phyloP scores from a whole-genome alignment of 257 asterid genomes.

The Anisodus acutangulus region DNA sequence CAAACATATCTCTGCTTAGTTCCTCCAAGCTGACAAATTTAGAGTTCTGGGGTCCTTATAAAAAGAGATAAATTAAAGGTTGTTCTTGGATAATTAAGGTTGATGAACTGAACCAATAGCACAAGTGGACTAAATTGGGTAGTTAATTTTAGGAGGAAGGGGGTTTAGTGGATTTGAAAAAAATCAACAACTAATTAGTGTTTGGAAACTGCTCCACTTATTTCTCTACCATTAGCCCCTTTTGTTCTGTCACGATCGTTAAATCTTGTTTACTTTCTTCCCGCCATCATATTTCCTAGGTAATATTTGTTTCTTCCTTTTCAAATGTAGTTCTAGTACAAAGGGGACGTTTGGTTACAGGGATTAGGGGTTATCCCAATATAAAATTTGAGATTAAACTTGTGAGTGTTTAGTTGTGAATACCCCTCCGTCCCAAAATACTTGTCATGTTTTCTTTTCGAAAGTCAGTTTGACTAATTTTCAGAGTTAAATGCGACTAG shows the following conservation, averaged over 20 bases:
- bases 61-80: not conserved
- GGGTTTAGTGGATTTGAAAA: constrained; percentile 33
- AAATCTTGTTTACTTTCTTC: not conserved
- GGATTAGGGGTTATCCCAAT: too few species aligned
- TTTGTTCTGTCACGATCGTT: not conserved
- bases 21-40: constrained; percentile 25
- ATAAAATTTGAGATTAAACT: too few species aligned
- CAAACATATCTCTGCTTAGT: constrained; percentile 47
- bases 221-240: not conserved
- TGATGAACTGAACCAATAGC: constrained; percentile 33
- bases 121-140: constrained; percentile 33
- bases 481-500: too few species aligned
- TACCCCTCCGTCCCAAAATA: too few species aligned
- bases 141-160: constrained; percentile 39
- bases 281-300: not conserved
- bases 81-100: not conserved
- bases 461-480: too few species aligned
- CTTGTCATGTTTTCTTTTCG: too few species aligned
- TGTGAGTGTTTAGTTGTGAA: too few species aligned
- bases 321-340: too few species aligned
- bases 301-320: too few species aligned
- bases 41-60: not conserved
- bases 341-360: too few species aligned
- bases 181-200: constrained; percentile 25
- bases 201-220: constrained; percentile 40